These are phyloP conservation scores for Pseudonectria foliicola DNA, from an alignment of 2,329 filamentous ascomycete genomes.

Conservation along the genomic window DNA sequence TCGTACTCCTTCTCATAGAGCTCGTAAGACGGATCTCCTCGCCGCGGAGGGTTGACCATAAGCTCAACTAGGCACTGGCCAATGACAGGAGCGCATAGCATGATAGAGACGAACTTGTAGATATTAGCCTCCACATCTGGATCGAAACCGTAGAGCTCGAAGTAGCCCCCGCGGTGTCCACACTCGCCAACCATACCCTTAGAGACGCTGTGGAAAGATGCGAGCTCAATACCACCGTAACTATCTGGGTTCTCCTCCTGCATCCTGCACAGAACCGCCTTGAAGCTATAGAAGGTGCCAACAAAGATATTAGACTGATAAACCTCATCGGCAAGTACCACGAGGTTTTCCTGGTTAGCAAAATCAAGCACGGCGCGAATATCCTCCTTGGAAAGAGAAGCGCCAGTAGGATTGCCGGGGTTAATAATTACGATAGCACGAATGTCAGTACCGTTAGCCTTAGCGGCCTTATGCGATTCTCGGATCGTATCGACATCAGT, in stretches of 20 bases:
- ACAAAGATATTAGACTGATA: conserved; percentile 99
- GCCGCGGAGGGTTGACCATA: conserved; percentile 90
- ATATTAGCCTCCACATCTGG: conserved; percentile 81
- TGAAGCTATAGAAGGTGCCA: conserved; percentile 94
- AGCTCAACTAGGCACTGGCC: conserved; percentile 95
- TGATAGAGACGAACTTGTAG: conserved; percentile 98
- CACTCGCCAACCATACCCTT: conserved; percentile 99
- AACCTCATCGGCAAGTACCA: conserved; percentile 92
- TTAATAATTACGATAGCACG: conserved; percentile 96
- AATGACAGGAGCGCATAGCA: conserved; percentile 89
- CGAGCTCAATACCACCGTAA: conserved; percentile 82
- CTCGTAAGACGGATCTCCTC: conserved; percentile 75
- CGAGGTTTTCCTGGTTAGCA: conserved; percentile 75
- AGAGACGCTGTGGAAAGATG: conserved; percentile 84
- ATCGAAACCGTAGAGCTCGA: conserved; percentile 89
- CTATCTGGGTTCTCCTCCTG: conserved; percentile 67
- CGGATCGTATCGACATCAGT: conserved; percentile 78
- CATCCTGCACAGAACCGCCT: conserved; percentile 73
- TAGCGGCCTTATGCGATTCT: conserved; percentile 64
- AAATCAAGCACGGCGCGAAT: conserved; percentile 82
- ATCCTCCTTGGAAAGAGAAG: conserved; percentile 70
- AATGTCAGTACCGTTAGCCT: conserved; percentile 72
- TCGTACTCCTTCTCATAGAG: conserved; percentile 83
- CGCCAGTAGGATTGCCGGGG: conserved; percentile 94
- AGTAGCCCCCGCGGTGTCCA: conserved; percentile 94